Evolutionary conservation across 2,329 filamentous ascomycete species (phyloP).

Genomic region (Ceratocystis cacaofunesta): DNA sequence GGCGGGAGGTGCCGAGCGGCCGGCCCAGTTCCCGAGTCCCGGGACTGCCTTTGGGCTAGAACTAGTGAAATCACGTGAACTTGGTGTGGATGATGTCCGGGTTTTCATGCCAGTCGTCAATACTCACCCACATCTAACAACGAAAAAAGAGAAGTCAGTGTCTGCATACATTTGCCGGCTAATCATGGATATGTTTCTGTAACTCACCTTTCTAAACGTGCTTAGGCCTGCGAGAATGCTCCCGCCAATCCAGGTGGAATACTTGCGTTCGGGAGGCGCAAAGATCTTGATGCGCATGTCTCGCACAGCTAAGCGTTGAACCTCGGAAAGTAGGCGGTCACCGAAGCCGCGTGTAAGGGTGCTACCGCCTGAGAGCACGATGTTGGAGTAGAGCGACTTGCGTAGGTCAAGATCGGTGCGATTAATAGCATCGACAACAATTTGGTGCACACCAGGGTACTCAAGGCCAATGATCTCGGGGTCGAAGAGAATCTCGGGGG

Average conservation of each 20-base stretch:
- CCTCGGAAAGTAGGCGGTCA: constrained; percentile 77
- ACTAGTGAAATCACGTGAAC: constrained; percentile 53
- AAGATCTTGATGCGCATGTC: constrained; percentile 99
- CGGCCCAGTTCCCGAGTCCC: background rate
- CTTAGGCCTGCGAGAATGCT: constrained; percentile 93
- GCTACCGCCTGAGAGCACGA: constrained; percentile 89
- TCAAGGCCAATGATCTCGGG: constrained; percentile 93
- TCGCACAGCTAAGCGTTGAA: constrained; percentile 87
- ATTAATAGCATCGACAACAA: constrained; percentile 90
- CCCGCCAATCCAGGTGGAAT: constrained; percentile 97
- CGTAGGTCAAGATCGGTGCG: constrained; percentile 90
- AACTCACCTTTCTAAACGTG: constrained; percentile 86
- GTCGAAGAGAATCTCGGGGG: constrained; percentile 93
- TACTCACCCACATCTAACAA: constrained; percentile 93
- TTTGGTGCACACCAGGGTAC: constrained; percentile 94
- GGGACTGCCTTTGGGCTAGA: background rate
- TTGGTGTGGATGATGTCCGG: constrained; percentile 98
- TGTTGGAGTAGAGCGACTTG: constrained; percentile 88
- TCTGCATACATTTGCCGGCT: constrained; percentile 12
- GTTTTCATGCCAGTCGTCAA: constrained; percentile 99
- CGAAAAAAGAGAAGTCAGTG: too few species aligned
- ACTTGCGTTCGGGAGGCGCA: constrained; percentile 91
- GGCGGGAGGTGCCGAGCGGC: background rate
- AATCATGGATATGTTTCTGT: background rate
- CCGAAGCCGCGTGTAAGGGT: constrained; percentile 96